Evolutionary conservation across 495 filamentous ascomycete genomes (phyloP), one percentile per base, ranked within the genome.

Genomic region (Achaetomiella virescens): DNA sequence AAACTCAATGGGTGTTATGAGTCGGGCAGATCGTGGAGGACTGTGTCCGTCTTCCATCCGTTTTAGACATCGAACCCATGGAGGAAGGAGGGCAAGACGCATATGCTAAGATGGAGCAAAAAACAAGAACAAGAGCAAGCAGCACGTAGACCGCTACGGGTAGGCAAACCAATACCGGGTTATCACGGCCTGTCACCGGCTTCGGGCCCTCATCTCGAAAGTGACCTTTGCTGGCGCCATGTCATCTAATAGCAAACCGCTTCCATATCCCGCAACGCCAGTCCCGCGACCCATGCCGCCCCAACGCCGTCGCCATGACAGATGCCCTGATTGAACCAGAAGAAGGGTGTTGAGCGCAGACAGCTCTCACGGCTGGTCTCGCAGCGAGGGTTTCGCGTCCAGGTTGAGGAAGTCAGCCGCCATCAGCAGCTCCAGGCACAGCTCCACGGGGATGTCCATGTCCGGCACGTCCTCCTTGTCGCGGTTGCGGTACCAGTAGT

Each of bases 401-500:
- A 73, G 67, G 55, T 78, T 72, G 67, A 78, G 75, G 73, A 83
- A 98, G 72, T 97, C 91, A 22, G 92, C 90, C 14, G 91, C 91
- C 80, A 91, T 87, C 58, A 98, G 71, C 56, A 98, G 68, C 72
- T 96, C 91, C 57, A 98, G 70, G 60, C 90, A 96, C 29, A 97
- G 64, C 69, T 97, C 92, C 0, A 87, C 81, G 12, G 92, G 89
- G 33, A 84, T 79, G 18, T 96, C 90, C 89, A 96, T 91, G 69
- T 98, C 93, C 6, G 89, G 82, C 20, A 96, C 89, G 58, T 95
- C 84, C 47, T 81, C 79, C 55, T 73, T 73, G 55, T 92, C 81
- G 52, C 80, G 83, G 69, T 93, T 79, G 70, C 89, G 90, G 68
- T 95, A 80, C 69, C 87, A 87, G 74, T 92, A 96, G 60, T 88